Percentiles rank a stretch among this genome's conserved stretches.
phyloP scores from a whole-genome alignment of 192 early-diverging fungal species.

The Tieghemiomyces parasiticus region DNA sequence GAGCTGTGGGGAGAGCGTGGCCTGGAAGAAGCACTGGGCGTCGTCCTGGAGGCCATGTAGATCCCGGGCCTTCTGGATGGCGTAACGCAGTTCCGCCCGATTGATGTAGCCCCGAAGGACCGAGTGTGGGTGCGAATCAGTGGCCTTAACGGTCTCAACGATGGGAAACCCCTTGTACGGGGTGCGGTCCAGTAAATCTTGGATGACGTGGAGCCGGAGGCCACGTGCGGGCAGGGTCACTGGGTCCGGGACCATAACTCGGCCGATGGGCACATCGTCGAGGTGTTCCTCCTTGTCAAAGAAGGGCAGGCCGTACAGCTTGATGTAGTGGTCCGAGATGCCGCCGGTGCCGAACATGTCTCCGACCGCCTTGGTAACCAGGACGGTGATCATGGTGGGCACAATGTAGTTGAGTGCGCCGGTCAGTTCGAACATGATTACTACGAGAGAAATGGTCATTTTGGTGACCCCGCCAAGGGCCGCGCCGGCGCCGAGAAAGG shows the following conservation, averaged over 20 bases:
- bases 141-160: constrained; percentile 39
- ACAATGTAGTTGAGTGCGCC: constrained; percentile 84
- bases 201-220: constrained; percentile 28
- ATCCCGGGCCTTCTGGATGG: constrained; percentile 34
- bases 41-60: constrained; percentile 25
- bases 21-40: constrained; percentile 32
- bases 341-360: constrained; percentile 57
- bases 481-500: constrained; percentile 85
- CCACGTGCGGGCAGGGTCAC: constrained; percentile 39
- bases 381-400: constrained; percentile 58
- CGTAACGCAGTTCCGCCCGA: constrained; percentile 39
- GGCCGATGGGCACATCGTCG: constrained; percentile 28
- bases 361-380: constrained; percentile 60
- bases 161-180: constrained; percentile 59
- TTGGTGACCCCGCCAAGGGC: constrained; percentile 73
- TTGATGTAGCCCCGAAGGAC: constrained; percentile 55
- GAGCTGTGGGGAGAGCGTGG: constrained; percentile 6
- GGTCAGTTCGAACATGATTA: constrained; percentile 98
- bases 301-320: constrained; percentile 62
- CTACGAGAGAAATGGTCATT: constrained; percentile 76
- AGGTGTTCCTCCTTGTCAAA: constrained; percentile 54
- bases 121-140: no score
- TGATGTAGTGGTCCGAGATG: constrained; percentile 64
- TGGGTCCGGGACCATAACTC: constrained; percentile 14
- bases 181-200: constrained; percentile 31